phyloP scores from a whole-genome alignment of 2,329 filamentous ascomycete species.

The Sporothrix protearum region DNA sequence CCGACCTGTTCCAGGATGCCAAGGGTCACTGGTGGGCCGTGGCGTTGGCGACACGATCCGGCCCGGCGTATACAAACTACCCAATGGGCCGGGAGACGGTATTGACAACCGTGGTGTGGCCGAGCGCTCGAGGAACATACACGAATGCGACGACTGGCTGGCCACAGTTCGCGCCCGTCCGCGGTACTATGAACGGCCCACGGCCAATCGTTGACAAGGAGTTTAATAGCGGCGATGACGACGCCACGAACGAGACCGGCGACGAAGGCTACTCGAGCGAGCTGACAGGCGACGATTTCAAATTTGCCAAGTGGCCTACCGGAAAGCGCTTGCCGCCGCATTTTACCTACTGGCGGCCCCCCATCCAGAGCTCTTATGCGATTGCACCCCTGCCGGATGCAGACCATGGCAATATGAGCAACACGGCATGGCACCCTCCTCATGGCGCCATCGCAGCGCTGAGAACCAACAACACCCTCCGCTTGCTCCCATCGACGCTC shows the following conservation, averaged over 20 bases:
- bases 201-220: slow-evolving; percentile 25
- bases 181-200: slow-evolving; percentile 33
- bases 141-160: slow-evolving; percentile 32
- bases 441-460: not conserved
- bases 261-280: slow-evolving; percentile 7
- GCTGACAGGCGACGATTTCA: slow-evolving; percentile 31
- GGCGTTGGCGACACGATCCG: slow-evolving; percentile 41
- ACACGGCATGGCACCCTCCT: not conserved
- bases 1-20: slow-evolving; percentile 53
- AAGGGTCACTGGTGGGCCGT: slow-evolving; percentile 42
- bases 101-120: slow-evolving; percentile 41
- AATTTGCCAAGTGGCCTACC: slow-evolving; percentile 35
- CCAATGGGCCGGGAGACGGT: slow-evolving; percentile 46
- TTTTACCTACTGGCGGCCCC: slow-evolving; percentile 56
- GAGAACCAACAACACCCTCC: slow-evolving; percentile 39
- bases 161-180: slow-evolving; percentile 38
- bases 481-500: slow-evolving; percentile 46
- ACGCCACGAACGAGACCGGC: not conserved
- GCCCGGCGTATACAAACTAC: slow-evolving; percentile 38
- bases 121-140: not conserved
- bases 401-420: not conserved
- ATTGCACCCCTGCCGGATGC: slow-evolving; percentile 28
- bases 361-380: slow-evolving; percentile 44
- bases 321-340: slow-evolving; percentile 46
- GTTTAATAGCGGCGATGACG: not conserved